phyloP scores from a whole-genome alignment of 805 yeast species.

The Candida krabiensis region DNA sequence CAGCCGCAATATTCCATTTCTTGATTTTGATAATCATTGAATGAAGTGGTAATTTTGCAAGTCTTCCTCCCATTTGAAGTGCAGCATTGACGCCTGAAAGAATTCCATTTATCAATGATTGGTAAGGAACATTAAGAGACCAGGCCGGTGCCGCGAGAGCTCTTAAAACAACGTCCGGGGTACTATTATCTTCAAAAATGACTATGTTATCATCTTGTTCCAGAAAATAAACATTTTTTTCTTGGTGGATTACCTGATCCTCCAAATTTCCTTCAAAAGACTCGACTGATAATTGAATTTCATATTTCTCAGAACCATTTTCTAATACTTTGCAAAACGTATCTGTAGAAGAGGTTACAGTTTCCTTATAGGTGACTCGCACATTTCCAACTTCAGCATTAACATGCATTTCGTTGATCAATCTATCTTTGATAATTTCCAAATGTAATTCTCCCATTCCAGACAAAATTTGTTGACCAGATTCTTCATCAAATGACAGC shows the following conservation, averaged over 20 bases:
- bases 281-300: slow-evolving; percentile 26
- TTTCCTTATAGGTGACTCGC: slow-evolving; percentile 88
- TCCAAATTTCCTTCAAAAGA: slow-evolving; percentile 36
- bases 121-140: slow-evolving; percentile 47
- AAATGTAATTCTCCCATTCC: slow-evolving; percentile 98
- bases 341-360: slow-evolving; percentile 33
- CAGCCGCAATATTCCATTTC: slow-evolving; percentile 54
- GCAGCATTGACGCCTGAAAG: slow-evolving; percentile 60
- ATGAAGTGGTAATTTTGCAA: slow-evolving; percentile 56
- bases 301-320: slow-evolving; percentile 22
- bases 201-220: slow-evolving; percentile 49
- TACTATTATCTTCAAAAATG: slow-evolving; percentile 34
- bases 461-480: slow-evolving; percentile 83
- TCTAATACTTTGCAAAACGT: slow-evolving; percentile 19
- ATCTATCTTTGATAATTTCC: slow-evolving; percentile 80
- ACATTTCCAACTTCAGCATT: slow-evolving; percentile 78
- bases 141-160: slow-evolving; percentile 35
- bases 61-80: slow-evolving; percentile 66
- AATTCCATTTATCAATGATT: slow-evolving; percentile 52
- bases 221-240: slow-evolving; percentile 39
- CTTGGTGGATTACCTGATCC: slow-evolving; percentile 31
- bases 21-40: slow-evolving; percentile 57
- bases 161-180: slow-evolving; percentile 24
- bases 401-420: slow-evolving; percentile 80
- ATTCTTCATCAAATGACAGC: slow-evolving; percentile 72